phyloP scores from a whole-genome alignment of 768 basidiomycete genomes.

The Tubosaeta brunneosetosa region DNA sequence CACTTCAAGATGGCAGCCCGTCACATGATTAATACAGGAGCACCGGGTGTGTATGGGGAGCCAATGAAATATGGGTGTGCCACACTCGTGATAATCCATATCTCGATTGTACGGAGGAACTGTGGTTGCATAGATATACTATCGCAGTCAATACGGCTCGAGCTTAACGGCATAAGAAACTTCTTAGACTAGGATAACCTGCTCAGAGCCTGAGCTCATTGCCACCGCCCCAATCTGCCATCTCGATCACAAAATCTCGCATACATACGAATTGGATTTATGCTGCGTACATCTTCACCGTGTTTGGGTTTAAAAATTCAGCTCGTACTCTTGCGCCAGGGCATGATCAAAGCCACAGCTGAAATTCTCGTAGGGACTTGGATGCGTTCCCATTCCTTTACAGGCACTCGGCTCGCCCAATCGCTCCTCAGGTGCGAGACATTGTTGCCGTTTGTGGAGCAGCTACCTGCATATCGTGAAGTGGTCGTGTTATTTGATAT shows the following conservation, averaged over 20 bases:
- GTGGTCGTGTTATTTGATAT: slow-evolving; percentile 12
- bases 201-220: slow-evolving; percentile 18
- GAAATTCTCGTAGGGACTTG: slow-evolving; percentile 22
- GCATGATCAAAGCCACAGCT: slow-evolving; percentile 20
- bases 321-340: slow-evolving; percentile 18
- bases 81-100: no score
- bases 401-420: slow-evolving; percentile 21
- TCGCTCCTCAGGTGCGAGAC: slow-evolving; percentile 24
- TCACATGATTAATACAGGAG: no score
- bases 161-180: neutral
- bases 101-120: no score
- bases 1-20: no score
- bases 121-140: no score
- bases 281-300: slow-evolving; percentile 21
- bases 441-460: slow-evolving; percentile 17
- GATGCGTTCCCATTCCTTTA: slow-evolving; percentile 25
- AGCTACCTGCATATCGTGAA: slow-evolving; percentile 3
- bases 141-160: no score
- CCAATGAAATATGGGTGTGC: no score
- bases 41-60: no score
- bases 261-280: slow-evolving; percentile 13
- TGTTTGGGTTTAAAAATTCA: slow-evolving; percentile 15
- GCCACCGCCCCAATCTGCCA: slow-evolving; percentile 22
- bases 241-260: slow-evolving; percentile 23
- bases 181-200: slow-evolving; percentile 23